phyloP scores from a whole-genome alignment of 1,139 yeast species.

The Eremothecium gossypii region DNA sequence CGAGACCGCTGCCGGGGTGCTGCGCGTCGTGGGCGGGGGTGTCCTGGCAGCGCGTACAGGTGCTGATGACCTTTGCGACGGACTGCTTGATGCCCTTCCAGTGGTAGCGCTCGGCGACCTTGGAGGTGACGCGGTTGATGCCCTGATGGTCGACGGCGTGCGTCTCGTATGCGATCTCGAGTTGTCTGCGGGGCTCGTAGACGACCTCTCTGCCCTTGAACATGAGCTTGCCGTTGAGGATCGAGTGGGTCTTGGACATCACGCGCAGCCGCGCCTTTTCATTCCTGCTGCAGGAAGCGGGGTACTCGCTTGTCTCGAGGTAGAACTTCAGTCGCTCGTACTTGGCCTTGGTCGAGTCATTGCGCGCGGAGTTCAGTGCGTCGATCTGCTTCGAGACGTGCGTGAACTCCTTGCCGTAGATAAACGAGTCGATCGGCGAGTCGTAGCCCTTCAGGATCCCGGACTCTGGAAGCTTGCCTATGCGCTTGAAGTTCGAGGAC shows the following conservation, averaged over 20 bases:
- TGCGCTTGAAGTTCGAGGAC: conserved; percentile 61
- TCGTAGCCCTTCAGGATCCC: conserved; percentile 81
- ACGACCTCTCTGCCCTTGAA: conserved; percentile 77
- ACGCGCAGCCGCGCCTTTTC: conserved; percentile 82
- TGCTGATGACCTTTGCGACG: conserved; percentile 67
- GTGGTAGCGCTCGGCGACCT: conserved; percentile 70
- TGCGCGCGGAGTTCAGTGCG: conserved; percentile 22
- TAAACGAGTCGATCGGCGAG: conserved; percentile 70
- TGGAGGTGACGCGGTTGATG: conserved; percentile 78
- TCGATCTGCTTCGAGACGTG: conserved; percentile 29
- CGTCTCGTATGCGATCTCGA: conserved; percentile 61
- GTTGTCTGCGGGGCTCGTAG: conserved; percentile 62
- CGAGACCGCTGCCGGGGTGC: conserved; percentile 17
- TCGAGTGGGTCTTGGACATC: conserved; percentile 66
- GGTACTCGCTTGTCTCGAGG: conserved; percentile 78
- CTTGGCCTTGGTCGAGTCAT: conserved; percentile 25
- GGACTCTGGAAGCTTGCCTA: conserved; percentile 75
- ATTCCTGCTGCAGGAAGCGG: conserved; percentile 68
- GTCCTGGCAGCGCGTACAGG: conserved; percentile 67
- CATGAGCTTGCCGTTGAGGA: conserved; percentile 63
- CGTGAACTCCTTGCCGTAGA: conserved; percentile 50
- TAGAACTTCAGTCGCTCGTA: conserved; percentile 75
- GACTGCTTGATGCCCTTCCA: conserved; percentile 91
- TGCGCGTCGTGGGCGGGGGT: conserved; percentile 22
- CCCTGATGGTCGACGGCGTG: conserved; percentile 75